phyloP scores from a whole-genome alignment of 164 flowering plant genomes.

The Magnolia officinalis region DNA sequence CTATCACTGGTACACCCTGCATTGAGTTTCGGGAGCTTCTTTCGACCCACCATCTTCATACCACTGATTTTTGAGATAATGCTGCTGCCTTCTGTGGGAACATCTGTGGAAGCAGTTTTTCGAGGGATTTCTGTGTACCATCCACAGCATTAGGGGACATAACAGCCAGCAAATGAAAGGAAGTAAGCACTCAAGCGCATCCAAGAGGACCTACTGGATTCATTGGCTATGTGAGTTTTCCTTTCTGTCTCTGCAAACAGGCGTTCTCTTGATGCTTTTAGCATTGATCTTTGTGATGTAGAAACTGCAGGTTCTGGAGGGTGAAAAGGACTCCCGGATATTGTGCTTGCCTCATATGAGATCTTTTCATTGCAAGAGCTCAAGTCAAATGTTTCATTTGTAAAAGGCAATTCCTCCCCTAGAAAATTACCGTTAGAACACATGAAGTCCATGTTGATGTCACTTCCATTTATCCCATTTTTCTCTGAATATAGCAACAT shows the following conservation, averaged over 20 bases:
- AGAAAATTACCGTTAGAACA: conserved; percentile 19
- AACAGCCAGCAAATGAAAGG: not conserved
- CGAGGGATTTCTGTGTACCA: conserved; percentile 33
- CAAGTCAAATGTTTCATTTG: conserved; percentile 18
- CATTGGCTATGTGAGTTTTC: conserved; percentile 27
- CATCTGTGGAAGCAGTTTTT: conserved; percentile 14
- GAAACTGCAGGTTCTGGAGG: conserved; percentile 19
- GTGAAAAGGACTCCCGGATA: not conserved
- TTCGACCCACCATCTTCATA: conserved; percentile 46
- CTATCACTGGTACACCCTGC: conserved; percentile 21
- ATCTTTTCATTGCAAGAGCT: conserved; percentile 24
- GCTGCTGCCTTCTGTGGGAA: conserved; percentile 29
- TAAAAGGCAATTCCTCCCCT: conserved; percentile 12
- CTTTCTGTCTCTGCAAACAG: conserved; percentile 27
- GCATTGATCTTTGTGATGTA: conserved; percentile 30
- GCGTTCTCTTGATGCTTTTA: conserved; percentile 34
- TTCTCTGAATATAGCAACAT: conserved; percentile 17
- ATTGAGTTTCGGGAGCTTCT: conserved; percentile 41
- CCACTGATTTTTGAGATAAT: conserved; percentile 25
- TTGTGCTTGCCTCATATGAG: conserved; percentile 19
- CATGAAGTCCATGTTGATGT: conserved; percentile 13
- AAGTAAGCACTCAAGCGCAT: not conserved
- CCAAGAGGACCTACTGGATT: conserved; percentile 35
- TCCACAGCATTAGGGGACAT: conserved; percentile 7
- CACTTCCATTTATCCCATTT: conserved; percentile 20